phyloP scores from a whole-genome alignment of 2,329 filamentous ascomycete species.

The Neurospora sp. region DNA sequence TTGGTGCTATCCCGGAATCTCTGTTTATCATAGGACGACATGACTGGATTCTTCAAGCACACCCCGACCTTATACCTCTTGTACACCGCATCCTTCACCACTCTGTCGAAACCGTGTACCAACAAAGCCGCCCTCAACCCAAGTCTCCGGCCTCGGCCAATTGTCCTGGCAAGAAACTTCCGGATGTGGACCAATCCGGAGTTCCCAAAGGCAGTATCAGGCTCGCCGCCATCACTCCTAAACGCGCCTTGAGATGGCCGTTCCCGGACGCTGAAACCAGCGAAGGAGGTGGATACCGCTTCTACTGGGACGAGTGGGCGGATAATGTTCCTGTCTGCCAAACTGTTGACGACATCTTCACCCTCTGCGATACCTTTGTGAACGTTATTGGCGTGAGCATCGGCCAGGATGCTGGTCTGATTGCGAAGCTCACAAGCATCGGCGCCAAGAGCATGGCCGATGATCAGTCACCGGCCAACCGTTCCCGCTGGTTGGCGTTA shows the following conservation, averaged over 20 bases:
- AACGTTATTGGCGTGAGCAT: slow-evolving; percentile 84
- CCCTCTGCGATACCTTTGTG: slow-evolving; percentile 72
- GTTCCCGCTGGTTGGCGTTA: slow-evolving; percentile 72
- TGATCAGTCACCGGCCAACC: slow-evolving; percentile 62
- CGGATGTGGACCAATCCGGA: slow-evolving; percentile 52
- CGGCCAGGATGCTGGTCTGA: slow-evolving; percentile 67
- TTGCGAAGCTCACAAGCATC: slow-evolving; percentile 79
- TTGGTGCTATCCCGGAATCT: slow-evolving; percentile 86
- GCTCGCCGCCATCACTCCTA: slow-evolving; percentile 47
- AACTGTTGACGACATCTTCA: slow-evolving; percentile 81
- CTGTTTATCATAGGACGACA: slow-evolving; percentile 82
- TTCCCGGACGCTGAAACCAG: slow-evolving; percentile 69
- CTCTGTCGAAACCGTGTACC: slow-evolving; percentile 65
- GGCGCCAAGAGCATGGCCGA: slow-evolving; percentile 64
- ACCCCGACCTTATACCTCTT: slow-evolving; percentile 67
- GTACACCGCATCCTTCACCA: slow-evolving; percentile 81
- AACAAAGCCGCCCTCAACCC: slow-evolving; percentile 31
- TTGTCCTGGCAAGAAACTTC: slow-evolving; percentile 33
- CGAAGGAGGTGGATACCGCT: slow-evolving; percentile 73
- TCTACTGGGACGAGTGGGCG: slow-evolving; percentile 96
- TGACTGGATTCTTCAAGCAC: slow-evolving; percentile 82
- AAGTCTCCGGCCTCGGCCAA: slow-evolving; percentile 20
- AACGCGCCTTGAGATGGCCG: slow-evolving; percentile 71
- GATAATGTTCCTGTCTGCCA: slow-evolving; percentile 91
- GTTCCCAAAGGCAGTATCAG: slow-evolving; percentile 61